phyloP scores from a whole-genome alignment of 139 green algal species.

The Volvox reticuliferus region DNA sequence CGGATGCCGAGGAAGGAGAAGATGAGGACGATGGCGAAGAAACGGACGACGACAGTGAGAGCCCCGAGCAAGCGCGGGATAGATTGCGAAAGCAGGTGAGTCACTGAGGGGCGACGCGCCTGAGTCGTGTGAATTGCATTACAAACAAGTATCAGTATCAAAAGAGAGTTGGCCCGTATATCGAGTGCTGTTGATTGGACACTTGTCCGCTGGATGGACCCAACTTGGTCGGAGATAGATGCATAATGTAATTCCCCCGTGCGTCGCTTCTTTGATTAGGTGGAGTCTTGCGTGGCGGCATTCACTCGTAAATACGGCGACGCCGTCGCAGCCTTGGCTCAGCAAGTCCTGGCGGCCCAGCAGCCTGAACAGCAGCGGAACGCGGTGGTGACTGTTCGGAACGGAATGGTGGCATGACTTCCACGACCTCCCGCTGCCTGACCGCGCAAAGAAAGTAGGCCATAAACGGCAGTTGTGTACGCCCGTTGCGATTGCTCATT shows the following conservation, averaged over 20 bases:
- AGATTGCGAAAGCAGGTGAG: constrained; percentile 22
- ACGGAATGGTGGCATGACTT: constrained; percentile 21
- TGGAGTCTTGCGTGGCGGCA: constrained; percentile 30
- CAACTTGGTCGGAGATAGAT: too few relatives aligned
- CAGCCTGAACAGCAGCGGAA: neutral
- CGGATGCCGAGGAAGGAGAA: neutral
- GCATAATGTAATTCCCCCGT: too few relatives aligned
- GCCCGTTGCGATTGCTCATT: neutral
- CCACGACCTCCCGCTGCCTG: too few relatives aligned
- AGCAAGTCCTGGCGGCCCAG: constrained; percentile 37
- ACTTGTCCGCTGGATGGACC: too few relatives aligned
- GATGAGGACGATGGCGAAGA: constrained; percentile 28
- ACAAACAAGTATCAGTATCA: too few relatives aligned
- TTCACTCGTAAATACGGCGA: constrained; percentile 44
- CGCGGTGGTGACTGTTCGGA: constrained; percentile 9
- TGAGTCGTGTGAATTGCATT: neutral
- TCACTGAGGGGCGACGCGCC: neutral
- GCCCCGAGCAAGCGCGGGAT: neutral
- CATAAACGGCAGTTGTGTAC: neutral
- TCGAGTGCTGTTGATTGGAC: too few relatives aligned
- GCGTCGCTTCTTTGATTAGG: neutral
- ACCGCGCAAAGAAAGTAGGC: neutral
- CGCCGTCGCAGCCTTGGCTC: constrained; percentile 25
- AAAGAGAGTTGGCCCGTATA: too few relatives aligned
- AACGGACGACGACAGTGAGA: neutral